A percentile compares a stretch with the other conserved stretches of the same genome.
Evolutionary conservation across 1,284 basidiomycete genomes (phyloP).

Genomic region (Ceratorhiza oryzae-sativae): DNA sequence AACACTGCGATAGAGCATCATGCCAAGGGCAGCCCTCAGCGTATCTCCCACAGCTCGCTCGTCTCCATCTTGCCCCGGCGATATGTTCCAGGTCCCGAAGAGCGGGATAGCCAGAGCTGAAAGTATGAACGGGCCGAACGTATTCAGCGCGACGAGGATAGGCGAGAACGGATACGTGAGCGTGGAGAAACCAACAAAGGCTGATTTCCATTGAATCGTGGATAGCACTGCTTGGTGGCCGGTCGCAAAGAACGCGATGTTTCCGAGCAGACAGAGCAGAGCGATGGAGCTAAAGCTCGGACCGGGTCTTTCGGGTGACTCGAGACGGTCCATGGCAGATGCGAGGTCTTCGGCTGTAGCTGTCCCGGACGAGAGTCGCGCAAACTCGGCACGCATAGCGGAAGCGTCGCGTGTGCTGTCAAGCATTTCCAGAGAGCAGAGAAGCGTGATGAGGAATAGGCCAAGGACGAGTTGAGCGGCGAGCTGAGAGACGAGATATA

Average conservation of each 20-base stretch:
- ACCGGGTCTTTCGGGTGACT: constrained; percentile 45
- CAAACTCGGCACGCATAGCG: constrained; percentile 51
- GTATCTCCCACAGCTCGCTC: constrained; percentile 52
- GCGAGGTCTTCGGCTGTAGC: constrained; percentile 11
- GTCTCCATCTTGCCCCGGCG: constrained; percentile 57
- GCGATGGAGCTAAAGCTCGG: constrained; percentile 70
- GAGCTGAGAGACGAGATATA: constrained; percentile 76
- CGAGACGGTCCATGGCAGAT: constrained; percentile 42
- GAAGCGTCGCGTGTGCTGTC: constrained; percentile 80
- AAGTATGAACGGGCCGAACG: constrained; percentile 75
- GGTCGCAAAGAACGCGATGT: constrained; percentile 83
- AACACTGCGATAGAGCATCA: constrained; percentile 73
- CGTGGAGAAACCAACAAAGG: constrained; percentile 77
- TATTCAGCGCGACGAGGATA: constrained; percentile 81
- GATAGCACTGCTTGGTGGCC: constrained; percentile 92
- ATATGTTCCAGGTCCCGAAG: constrained; percentile 88
- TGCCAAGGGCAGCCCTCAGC: constrained; percentile 59
- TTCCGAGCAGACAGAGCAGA: constrained; percentile 76
- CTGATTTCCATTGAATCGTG: constrained; percentile 95
- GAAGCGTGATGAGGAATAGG: constrained; percentile 66
- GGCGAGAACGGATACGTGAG: constrained; percentile 80
- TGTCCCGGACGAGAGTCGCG: constrained; percentile 8
- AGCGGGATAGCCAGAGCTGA: constrained; percentile 71
- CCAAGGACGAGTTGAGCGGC: constrained; percentile 82
- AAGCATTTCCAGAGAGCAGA: constrained; percentile 77